Base-by-base conservation (phyloP, 441 rosid species). In the Francoa sonchifolia region DNA sequence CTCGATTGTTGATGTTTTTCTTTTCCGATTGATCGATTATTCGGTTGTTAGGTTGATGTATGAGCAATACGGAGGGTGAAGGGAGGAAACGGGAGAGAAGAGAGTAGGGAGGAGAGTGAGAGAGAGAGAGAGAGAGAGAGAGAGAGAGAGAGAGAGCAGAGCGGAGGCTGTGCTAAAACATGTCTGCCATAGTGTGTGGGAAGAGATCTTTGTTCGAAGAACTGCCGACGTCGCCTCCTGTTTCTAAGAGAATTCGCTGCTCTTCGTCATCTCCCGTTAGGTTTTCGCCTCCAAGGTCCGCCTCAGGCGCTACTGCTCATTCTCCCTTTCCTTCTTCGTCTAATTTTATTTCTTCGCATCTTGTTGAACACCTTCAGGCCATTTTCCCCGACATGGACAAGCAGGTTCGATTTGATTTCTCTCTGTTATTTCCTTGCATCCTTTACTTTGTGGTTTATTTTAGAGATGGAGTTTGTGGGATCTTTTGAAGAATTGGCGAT, bases 181-280 rank as follows among this genome's bases (percentile, higher is more conserved):
- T 88, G 97, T 84, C 95, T 81, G 97, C 95, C 48, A 75, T 84
- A 61, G 76, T 88, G 74, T 78, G 90, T 62, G 90, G 97, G 52
- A 88, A 88, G 93, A 88, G 97, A 88, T 80, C 93, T 61, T 73
- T 83, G 34, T 88, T 88, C 44, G 95, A 88, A 63, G 95, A 88
- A 50, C 67, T 80, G 17, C 63, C 70, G 7, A 43, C 82, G 1
- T 50, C 65, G 41, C 68, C 83, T 26, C 75, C 95, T 21, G 83
- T 68, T 22, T 54, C 81, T 47, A 83, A 86, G 52, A 69, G 85
- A 58, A 76, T 76, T 65, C 65, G 93, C 50, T 86, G 89, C 48
- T 69, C 69, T 31, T 79, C 85, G 41, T 72, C 82, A 5, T 75
- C 89, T 28, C 65, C 85, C 40, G 62, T 65, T 19, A 70, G 68